A percentile compares a stretch with the other conserved stretches of the same genome.
These are phyloP conservation scores for Lipomyces oligophaga DNA, from an alignment of 805 yeast species.

Conservation along the genomic window DNA sequence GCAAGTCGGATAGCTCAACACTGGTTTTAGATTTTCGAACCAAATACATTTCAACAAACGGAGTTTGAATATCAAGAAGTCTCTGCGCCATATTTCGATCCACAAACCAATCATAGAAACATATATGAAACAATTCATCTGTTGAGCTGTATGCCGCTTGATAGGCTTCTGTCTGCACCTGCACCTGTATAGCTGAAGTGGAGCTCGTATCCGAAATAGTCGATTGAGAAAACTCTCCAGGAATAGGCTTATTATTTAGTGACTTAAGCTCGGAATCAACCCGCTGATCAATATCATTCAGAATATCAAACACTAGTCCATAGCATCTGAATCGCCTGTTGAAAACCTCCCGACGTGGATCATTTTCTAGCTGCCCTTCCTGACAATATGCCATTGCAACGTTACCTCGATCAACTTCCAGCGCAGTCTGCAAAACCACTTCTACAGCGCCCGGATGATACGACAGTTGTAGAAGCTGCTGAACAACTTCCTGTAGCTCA, in stretches of 20 bases:
- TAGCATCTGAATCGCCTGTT: conserved; percentile 59
- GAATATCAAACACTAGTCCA: conserved; percentile 67
- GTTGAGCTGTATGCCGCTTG: conserved; percentile 64
- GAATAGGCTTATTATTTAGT: not conserved
- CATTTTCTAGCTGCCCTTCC: conserved; percentile 49
- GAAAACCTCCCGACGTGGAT: conserved; percentile 49
- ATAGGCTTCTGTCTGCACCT: conserved; percentile 68
- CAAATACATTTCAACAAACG: conserved; percentile 72
- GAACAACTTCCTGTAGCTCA: conserved; percentile 73
- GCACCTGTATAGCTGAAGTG: too few relatives aligned
- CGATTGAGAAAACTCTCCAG: conserved; percentile 3
- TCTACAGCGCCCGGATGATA: conserved; percentile 83
- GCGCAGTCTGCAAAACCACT: conserved; percentile 72
- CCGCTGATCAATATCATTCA: conserved; percentile 68
- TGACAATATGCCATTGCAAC: conserved; percentile 54
- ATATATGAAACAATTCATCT: conserved; percentile 87
- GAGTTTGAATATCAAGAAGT: conserved; percentile 74
- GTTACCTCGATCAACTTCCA: conserved; percentile 59
- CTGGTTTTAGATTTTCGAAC: conserved; percentile 49
- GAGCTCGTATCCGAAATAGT: conserved; percentile 44
- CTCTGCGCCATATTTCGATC: conserved; percentile 71
- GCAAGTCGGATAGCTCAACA: conserved; percentile 68
- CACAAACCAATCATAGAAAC: conserved; percentile 89
- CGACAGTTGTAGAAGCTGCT: conserved; percentile 70
- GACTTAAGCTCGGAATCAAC: conserved; percentile 32